Base-by-base conservation (phyloP, 768 basidiomycete genomes). In the Psilocybe cubensis region DNA sequence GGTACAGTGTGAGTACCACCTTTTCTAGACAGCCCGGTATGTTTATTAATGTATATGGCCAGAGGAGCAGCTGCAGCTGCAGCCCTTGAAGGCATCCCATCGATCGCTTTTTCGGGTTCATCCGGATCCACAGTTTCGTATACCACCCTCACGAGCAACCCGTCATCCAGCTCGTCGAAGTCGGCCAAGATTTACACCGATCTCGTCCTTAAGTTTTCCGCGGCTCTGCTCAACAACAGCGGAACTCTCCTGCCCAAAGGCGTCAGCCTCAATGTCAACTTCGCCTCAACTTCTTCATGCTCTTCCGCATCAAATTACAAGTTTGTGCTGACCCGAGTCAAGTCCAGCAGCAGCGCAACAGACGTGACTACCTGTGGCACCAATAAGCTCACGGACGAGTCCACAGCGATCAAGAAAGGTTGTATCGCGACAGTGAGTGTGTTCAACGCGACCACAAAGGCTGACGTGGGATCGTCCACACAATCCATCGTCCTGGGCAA, bases 1-100 rank as follows among this genome's bases (percentile, higher is more conserved):
- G 78, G 79, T 3, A 80, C 79, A 20, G 74, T 79, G 77, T 77
- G 62, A 59, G 76, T 66, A 35, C 25, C 38, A 2, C n/a, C n/a
- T n/a, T n/a, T n/a, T 28, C 43, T 10, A 3, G 8, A n/a, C 43
- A 10, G 31, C 40, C 23, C 8, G 23, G 3, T 35, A 24, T 12
- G 55, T 24, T 35, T 9, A 18, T 31, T 5, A n/a, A n/a, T n/a
- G 20, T n/a, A 14, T 14, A 38, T 14, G 35, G 14, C 14, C 9
- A 83, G 81, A 18, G 81, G 80, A 5, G 82, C 82, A 1, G 81
- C 83, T 0, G 72, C 72, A 17, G 80, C 79, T 66, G 79, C 82
- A 5, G 76, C 80, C 1, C 62, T 72, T 35, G 74, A 79, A 61
- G 83, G 82, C 29, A 72, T 83, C 14, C 81, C 83, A 1, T 76